Evolutionary conservation across 148 eudicot species (phyloP), one percentile per base, ranked within the genome.

Genomic region (Diospyros lotus): DNA sequence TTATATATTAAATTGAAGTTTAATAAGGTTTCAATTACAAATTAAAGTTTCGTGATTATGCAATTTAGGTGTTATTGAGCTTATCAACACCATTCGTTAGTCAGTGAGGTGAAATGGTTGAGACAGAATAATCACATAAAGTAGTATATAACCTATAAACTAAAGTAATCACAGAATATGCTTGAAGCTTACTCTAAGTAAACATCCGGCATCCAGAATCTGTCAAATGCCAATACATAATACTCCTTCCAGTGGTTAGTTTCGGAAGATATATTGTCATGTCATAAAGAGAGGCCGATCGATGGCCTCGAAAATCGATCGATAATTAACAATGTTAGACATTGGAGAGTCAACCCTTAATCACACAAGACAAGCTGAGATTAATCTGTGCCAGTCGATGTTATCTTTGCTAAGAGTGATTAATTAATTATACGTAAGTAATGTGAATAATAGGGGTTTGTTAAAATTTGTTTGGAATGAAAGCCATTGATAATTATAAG

Each of bases 261-360:
- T 56, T 15, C 48, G 9, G 13, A 14, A 18, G 11, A 3, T 71
- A 15, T 71, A 43, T 11, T 9, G 9, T 28, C 28, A 28, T 28
- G 28, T 28, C 28, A 28, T 0, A 28, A 28, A 28, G 28, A 28
- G 28, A 28, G 28, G 28, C 28, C 28, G 28, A 28, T 28, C 28
- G 28, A 28, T 28, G 28, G 28, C 28, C 28, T 28, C 28, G 28
- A 28, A 28, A 28, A 28, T 28, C 28, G 8, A 18, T 12, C 60
- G 18, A 4, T 15, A 18, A 14, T 6, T n/a, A 9, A 42, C 42
- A 54, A 71, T 55, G n/a, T 42, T 28, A 58, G 38, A 71, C 42
- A 58, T 56, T 41, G 61, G 64, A 17, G 48, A 45, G 50, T 56
- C 61, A 71, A 71, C 64, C 51, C 48, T 71, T 43, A 39, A 42